Evolutionary conservation across 768 basidiomycete species (phyloP).

Genomic region (Leccinum aurantiacum): DNA sequence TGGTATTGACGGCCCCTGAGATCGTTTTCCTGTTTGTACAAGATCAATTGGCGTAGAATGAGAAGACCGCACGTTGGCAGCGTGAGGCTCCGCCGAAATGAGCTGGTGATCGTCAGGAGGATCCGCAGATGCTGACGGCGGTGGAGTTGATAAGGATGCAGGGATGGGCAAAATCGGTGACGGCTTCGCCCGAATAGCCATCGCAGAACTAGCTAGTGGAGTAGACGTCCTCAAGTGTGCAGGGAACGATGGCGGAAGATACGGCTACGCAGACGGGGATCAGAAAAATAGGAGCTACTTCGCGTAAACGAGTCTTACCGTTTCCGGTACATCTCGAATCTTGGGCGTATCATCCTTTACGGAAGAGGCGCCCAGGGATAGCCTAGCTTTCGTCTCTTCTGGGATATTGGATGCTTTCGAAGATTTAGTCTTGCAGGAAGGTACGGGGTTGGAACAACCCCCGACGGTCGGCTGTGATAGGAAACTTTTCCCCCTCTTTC

Average conservation of each 20-base stretch:
- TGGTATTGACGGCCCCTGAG: slow-evolving; percentile 26
- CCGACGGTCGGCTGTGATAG: slow-evolving; percentile 2
- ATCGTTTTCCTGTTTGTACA: slow-evolving; percentile 29
- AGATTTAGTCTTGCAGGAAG: slow-evolving; percentile 15
- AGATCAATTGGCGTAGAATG: slow-evolving; percentile 17
- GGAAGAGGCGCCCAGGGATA: slow-evolving; percentile 3
- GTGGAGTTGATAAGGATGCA: slow-evolving; percentile 27
- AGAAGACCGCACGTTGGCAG: slow-evolving; percentile 14
- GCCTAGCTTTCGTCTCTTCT: background rate
- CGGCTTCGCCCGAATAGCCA: slow-evolving; percentile 41
- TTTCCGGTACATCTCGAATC: slow-evolving; percentile 39
- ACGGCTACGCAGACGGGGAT: slow-evolving; percentile 35
- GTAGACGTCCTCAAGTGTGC: slow-evolving; percentile 54
- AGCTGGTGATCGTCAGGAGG: slow-evolving; percentile 19
- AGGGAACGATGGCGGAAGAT: slow-evolving; percentile 57
- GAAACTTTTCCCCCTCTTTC: slow-evolving; percentile 23
- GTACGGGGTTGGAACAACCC: slow-evolving; percentile 10
- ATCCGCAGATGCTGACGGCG: slow-evolving; percentile 21
- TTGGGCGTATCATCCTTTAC: slow-evolving; percentile 16
- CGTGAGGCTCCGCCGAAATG: slow-evolving; percentile 5
- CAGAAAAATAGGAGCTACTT: slow-evolving; percentile 10
- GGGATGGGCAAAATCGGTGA: slow-evolving; percentile 37
- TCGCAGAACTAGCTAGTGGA: slow-evolving; percentile 33
- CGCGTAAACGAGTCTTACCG: slow-evolving; percentile 30
- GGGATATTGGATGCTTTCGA: slow-evolving; percentile 1